Conservation (phyloP, 495 filamentous ascomycete genomes). For the Aspergillus steynii region DNA sequence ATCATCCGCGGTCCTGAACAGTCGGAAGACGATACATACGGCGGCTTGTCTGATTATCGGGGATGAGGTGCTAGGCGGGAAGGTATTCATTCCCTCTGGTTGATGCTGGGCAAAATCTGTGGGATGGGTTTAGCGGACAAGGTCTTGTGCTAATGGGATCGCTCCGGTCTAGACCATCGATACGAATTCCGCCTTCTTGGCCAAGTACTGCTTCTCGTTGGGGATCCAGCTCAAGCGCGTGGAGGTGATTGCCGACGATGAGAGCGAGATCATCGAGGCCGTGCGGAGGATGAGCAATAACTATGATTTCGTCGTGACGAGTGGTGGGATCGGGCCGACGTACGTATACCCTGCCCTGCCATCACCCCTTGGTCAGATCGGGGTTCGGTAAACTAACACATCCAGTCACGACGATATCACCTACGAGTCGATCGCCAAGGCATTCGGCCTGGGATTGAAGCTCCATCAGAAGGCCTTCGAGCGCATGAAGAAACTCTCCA, state of each 20-base stretch:
- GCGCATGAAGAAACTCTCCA: conserved; percentile 80
- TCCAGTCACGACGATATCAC: conserved; percentile 94
- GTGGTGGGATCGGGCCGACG: conserved; percentile 95
- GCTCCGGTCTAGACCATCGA: conserved; percentile 61
- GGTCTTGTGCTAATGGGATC: background rate
- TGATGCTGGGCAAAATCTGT: background rate
- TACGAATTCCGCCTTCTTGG: conserved; percentile 90
- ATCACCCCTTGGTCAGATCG: too few relatives aligned
- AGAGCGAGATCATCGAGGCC: conserved; percentile 86
- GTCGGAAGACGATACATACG: conserved; percentile 72
- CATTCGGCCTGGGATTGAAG: conserved; percentile 73
- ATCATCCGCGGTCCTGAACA: conserved; percentile 48
- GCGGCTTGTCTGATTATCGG: conserved; percentile 95
- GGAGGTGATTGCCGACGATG: conserved; percentile 91
- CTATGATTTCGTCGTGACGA: conserved; percentile 94
- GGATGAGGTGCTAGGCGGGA: conserved; percentile 95
- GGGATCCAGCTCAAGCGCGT: conserved; percentile 88
- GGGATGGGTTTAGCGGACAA: too few relatives aligned
- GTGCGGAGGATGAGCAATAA: conserved; percentile 77
- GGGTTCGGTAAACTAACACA: background rate
- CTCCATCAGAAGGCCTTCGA: conserved; percentile 74
- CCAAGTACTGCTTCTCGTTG: conserved; percentile 88
- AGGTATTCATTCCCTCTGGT: conserved; percentile 52
- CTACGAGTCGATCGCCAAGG: conserved; percentile 89
- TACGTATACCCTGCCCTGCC: conserved; percentile 39